Conservation (phyloP, 1,284 basidiomycete species). For the Papiliotrema terrestris region DNA sequence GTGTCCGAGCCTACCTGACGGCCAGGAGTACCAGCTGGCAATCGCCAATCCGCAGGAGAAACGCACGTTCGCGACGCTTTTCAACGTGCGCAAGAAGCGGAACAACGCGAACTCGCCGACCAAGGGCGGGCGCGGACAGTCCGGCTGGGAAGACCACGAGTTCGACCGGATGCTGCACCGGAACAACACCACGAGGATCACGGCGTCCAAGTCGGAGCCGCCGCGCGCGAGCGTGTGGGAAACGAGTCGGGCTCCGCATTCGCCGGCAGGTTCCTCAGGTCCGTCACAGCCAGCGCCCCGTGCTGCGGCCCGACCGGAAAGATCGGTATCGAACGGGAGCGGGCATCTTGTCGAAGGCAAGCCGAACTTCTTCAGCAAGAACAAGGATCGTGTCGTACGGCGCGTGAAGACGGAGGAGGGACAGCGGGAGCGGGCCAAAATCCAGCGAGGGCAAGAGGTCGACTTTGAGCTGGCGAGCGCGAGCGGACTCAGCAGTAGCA, state of each 20-base stretch:
- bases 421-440: conserved; percentile 26
- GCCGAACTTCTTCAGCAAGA: conserved; percentile 28
- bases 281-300: too few species aligned
- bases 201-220: conserved; percentile 14
- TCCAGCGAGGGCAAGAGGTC: conserved; percentile 47
- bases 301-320: neutral
- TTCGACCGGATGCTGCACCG: conserved; percentile 63
- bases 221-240: conserved; percentile 13
- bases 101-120: conserved; percentile 57
- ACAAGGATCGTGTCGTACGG: conserved; percentile 17
- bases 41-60: conserved; percentile 56
- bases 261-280: neutral
- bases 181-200: conserved; percentile 27
- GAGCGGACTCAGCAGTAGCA: conserved; percentile 31
- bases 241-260: conserved; percentile 9
- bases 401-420: conserved; percentile 28
- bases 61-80: conserved; percentile 41
- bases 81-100: conserved; percentile 60
- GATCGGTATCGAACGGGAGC: conserved; percentile 55
- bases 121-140: neutral
- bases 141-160: conserved; percentile 55
- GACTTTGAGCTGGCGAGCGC: conserved; percentile 44
- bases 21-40: conserved; percentile 70
- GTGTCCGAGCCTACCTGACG: neutral
- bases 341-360: conserved; percentile 57